Base-by-base conservation (phyloP, 164 flowering plant genomes). In the Aristolochia californica region DNA sequence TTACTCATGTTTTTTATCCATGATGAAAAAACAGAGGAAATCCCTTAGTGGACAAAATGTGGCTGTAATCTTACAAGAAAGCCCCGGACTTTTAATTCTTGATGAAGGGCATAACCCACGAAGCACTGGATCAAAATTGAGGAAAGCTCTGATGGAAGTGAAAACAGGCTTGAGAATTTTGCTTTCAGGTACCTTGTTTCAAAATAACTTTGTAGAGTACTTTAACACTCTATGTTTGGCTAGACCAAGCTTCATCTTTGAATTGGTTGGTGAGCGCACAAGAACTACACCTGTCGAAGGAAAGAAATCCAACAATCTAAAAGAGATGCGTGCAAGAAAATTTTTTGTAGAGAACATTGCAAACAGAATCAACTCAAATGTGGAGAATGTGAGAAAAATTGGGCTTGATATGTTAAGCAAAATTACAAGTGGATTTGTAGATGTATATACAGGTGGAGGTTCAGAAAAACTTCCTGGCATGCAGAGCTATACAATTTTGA, bases 101-200 rank as follows among this genome's bases (percentile, higher is more conserved):
- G 99, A 90, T 51, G 99, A 94, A 75, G 99, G 97, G 44, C 99
- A 94, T 75, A 94, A 94, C 65, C 99, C 99, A 0, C 80, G 99
- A 67, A 90, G 97, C 61, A 90, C 86, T 0, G 77, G 76, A 43
- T 94, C 99, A 0, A 84, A 87, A 68, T 70, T 84, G 59, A 73
- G 99, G 71, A 90, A 84, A 63, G 81, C 59, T 13, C 53, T 94
- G 72, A 94, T 94, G 99, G 82, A 83, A 64, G 85, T 90, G 16
- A 67, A 82, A 24, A 90, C 96, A 7, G 77, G 76, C 11, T 53
- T 79, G 45, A 71, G 99, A 60, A 71, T 94, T 60, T 69, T 94
- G 69, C 89, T 94, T 12, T 90, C 99, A 2, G 97, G 97, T 8
- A 94, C 97, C 18, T 52, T 90, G 60, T 90, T 90, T 61, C 97